phyloP scores from a whole-genome alignment of 768 basidiomycete species.

The Lactarius psammicola region DNA sequence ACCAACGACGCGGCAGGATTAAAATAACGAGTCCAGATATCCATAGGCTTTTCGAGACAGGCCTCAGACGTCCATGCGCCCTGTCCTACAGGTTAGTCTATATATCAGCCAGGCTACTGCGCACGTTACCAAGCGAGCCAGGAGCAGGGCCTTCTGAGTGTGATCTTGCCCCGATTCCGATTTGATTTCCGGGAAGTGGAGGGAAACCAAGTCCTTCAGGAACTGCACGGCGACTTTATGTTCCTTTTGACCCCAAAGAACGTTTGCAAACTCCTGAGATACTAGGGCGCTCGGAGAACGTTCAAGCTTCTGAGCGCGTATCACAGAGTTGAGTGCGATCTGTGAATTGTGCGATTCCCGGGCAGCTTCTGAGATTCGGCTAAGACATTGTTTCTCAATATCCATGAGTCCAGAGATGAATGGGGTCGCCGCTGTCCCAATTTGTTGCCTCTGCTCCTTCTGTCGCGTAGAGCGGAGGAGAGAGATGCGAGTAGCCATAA shows the following conservation, averaged over 20 bases:
- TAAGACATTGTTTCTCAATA: conserved; percentile 67
- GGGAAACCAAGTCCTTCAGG: conserved; percentile 46
- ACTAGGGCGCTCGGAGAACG: conserved; percentile 48
- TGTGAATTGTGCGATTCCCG: conserved; percentile 66
- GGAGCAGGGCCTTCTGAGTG: conserved; percentile 42
- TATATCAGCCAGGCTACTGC: background rate
- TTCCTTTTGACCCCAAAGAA: conserved; percentile 87
- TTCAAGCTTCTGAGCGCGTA: conserved; percentile 68
- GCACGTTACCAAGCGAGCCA: conserved; percentile 62
- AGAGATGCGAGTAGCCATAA: conserved; percentile 79
- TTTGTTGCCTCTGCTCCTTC: conserved; percentile 70
- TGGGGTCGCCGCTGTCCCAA: conserved; percentile 66
- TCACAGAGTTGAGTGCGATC: conserved; percentile 81
- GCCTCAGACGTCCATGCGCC: conserved; percentile 91
- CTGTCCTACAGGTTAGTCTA: conserved; percentile 40
- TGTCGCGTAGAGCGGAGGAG: conserved; percentile 70
- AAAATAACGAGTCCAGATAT: conserved; percentile 73
- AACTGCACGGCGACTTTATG: conserved; percentile 78
- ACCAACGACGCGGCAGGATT: conserved; percentile 50
- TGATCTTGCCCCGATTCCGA: conserved; percentile 16
- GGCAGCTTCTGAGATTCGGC: conserved; percentile 70
- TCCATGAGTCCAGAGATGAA: conserved; percentile 50
- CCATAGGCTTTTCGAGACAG: conserved; percentile 71
- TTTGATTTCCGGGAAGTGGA: conserved; percentile 24
- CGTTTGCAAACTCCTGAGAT: conserved; percentile 81